Evolutionary conservation across 768 basidiomycete species (phyloP).

Genomic region (Rhodotorula kratochvilovae): DNA sequence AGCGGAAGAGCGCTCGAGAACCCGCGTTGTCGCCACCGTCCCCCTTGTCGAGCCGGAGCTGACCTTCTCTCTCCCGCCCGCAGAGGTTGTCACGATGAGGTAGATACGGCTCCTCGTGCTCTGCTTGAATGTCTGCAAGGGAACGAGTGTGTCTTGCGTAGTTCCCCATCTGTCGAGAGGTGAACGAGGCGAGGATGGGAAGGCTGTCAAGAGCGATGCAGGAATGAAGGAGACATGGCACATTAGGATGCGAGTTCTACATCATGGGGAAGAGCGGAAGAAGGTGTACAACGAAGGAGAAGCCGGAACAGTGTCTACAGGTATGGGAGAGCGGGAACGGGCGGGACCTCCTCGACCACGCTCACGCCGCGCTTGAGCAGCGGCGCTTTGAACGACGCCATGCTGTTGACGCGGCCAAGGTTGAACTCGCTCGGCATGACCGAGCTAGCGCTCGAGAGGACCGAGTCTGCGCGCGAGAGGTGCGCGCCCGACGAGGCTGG

Average conservation of each 20-base stretch:
- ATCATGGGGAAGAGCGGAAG: too few species aligned
- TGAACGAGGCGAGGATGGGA: too few species aligned
- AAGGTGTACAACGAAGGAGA: neutral
- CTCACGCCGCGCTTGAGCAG: slow-evolving; percentile 5
- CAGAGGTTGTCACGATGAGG: slow-evolving; percentile 34
- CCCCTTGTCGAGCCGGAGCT: neutral
- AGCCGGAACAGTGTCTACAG: neutral
- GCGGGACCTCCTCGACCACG: neutral
- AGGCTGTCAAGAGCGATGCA: too few species aligned
- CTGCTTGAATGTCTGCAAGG: too few species aligned
- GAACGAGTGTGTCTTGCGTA: too few species aligned
- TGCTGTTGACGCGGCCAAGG: slow-evolving; percentile 23
- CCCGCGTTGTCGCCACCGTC: too few species aligned
- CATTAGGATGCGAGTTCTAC: too few species aligned
- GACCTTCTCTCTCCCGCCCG: too few species aligned
- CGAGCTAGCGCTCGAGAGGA: slow-evolving; percentile 7
- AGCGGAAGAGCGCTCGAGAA: too few species aligned
- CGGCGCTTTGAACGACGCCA: slow-evolving; percentile 37
- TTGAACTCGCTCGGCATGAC: slow-evolving; percentile 26
- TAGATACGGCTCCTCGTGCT: neutral
- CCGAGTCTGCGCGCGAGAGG: slow-evolving; percentile 27
- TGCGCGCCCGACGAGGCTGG: neutral
- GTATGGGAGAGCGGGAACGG: neutral
- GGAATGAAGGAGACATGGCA: too few species aligned
- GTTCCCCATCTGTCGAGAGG: too few species aligned